Conservation (phyloP, 2,329 filamentous ascomycete species). For the Aplosporella prunicola region DNA sequence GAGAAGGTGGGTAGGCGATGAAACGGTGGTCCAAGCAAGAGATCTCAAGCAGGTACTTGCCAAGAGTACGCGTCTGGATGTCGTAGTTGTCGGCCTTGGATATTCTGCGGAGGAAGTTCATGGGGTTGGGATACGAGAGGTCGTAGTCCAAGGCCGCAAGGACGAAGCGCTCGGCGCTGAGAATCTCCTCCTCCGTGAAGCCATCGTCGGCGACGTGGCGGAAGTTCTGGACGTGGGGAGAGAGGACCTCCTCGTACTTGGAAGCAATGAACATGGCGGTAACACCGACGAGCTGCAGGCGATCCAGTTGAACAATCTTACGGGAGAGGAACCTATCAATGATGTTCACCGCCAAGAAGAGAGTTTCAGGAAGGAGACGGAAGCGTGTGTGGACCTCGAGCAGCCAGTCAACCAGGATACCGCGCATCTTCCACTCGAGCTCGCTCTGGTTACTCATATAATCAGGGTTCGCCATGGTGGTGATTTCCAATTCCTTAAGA, state of each 20-base stretch:
- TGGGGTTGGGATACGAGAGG: slow-evolving; percentile 96
- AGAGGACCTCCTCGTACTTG: slow-evolving; percentile 97
- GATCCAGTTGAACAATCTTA: slow-evolving; percentile 92
- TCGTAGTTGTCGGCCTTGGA: slow-evolving; percentile 99
- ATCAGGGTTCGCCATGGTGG: slow-evolving; percentile 74
- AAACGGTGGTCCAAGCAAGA: slow-evolving; percentile 91
- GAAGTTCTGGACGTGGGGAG: slow-evolving; percentile 94
- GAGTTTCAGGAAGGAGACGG: slow-evolving; percentile 86
- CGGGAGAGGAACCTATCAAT: slow-evolving; percentile 94
- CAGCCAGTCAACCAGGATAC: slow-evolving; percentile 94
- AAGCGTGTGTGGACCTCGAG: slow-evolving; percentile 98
- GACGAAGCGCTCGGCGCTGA: slow-evolving; percentile 93
- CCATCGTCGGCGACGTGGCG: slow-evolving; percentile 94
- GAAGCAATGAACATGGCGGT: slow-evolving; percentile 99
- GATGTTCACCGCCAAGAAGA: slow-evolving; percentile 96
- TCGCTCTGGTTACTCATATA: slow-evolving; percentile 96
- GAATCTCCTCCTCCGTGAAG: slow-evolving; percentile 88
- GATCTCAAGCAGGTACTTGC: slow-evolving; percentile 97
- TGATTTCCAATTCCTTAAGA: slow-evolving; percentile 72
- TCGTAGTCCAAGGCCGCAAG: slow-evolving; percentile 89
- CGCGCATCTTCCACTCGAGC: slow-evolving; percentile 96
- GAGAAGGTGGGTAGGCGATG: slow-evolving; percentile 79
- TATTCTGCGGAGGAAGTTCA: slow-evolving; percentile 98
- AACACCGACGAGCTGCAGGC: slow-evolving; percentile 90
- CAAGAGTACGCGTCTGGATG: slow-evolving; percentile 91